Base-by-base conservation (phyloP, 495 filamentous ascomycete species). In the Aspergillus bertholletiae region DNA sequence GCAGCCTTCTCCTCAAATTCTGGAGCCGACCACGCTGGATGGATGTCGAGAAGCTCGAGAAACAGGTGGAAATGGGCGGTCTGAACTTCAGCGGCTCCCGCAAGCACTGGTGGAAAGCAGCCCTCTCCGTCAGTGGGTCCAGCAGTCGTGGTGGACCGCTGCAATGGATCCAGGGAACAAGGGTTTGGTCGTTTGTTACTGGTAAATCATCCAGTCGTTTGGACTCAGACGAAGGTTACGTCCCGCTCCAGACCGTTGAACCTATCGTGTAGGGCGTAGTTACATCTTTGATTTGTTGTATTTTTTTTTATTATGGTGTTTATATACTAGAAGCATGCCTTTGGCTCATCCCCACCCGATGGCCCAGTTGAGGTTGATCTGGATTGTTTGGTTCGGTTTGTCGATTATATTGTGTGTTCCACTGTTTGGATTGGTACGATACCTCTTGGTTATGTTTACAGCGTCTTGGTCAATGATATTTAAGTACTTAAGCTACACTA, bases 11-110 rank as follows among this genome's bases (percentile, higher is more conserved):
- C 30, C 73, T 99, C 46, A 96, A 89, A 63, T 87, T 88, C 58
- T 99, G 94, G 94, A 82, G 74, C 51, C 78, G 94, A 15, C 94
- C 94, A 2, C 64, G 69, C 11, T 99, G 93, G 93, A 96, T 97
- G 94, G 81, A 88, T 17, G 82, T 87, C 46, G 84, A 83, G 13
- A 73, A 81, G 32, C 68, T 88, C 21, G 84, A 84, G 49, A 81
- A 85, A 49, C 73, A 75, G 46, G 48, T 69, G 20, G 53, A 56
- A 15, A 46, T 54, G 27, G 54, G 51, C 23, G 47, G 34, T 22
- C 7, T 49, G 27, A 47, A 43, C 46, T 15, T 58, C 52, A 37
- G 41, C 5, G 48, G 46, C 45, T 46, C 59, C 21, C 62, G 58
- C 51, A 56, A 59, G 41, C 66, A 55, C 59, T 74, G 72, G 72